These are phyloP conservation scores for Thalassiosira delicatula DNA, from an alignment of 352 stramenopile genomes.

Conservation along the genomic window DNA sequence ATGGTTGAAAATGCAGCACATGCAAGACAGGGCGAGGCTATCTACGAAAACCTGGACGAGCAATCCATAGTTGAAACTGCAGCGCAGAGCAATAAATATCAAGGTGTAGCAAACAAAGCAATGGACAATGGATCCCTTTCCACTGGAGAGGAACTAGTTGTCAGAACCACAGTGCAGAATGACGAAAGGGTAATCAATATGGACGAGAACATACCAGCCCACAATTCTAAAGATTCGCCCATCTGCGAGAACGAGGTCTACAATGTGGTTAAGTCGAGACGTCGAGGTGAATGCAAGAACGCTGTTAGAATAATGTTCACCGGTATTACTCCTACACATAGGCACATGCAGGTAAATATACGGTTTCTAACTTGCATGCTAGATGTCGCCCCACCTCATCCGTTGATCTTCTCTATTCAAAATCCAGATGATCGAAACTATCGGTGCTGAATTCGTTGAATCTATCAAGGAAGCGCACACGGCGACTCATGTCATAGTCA, in stretches of 20 bases:
- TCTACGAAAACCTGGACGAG: neutral
- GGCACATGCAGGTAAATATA: constrained; percentile 36
- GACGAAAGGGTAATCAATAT: neutral
- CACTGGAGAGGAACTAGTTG: neutral
- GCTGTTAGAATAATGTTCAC: constrained; percentile 60
- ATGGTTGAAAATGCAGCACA: constrained; percentile 13
- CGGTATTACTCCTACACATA: constrained; percentile 43
- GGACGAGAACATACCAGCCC: constrained; percentile 2
- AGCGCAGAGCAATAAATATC: too few relatives aligned
- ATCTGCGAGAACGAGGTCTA: constrained; percentile 11
- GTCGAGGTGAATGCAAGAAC: constrained; percentile 28
- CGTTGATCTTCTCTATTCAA: too few relatives aligned
- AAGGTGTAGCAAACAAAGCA: too few relatives aligned
- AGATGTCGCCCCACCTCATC: too few relatives aligned
- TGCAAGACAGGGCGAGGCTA: neutral
- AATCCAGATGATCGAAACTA: constrained; percentile 65
- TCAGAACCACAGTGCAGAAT: neutral
- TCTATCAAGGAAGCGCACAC: constrained; percentile 59
- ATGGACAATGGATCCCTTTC: too few relatives aligned
- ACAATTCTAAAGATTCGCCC: neutral
- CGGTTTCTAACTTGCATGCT: neutral
- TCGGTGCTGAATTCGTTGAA: constrained; percentile 64
- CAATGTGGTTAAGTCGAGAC: constrained; percentile 15
- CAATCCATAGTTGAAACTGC: neutral
- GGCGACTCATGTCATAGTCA: constrained; percentile 69